Base-by-base conservation (phyloP, 2,329 filamentous ascomycete genomes). In the Mollisia scopiformis region DNA sequence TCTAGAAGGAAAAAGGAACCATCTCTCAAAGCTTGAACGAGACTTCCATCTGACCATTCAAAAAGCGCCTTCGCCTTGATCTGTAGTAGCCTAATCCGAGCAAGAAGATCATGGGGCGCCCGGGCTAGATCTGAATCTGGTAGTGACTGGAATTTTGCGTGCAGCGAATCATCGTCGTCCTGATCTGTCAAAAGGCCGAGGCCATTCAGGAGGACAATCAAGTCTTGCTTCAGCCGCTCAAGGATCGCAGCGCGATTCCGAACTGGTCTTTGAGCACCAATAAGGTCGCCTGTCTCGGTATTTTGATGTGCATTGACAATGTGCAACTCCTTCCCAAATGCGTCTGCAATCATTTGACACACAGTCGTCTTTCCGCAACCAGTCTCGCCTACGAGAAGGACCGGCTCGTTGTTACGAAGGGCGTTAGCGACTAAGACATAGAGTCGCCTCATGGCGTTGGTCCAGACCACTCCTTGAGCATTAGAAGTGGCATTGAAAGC, bases 271-370 rank as follows among this genome's bases (percentile, higher is more conserved):
- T 99, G 95, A 2, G 95, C 95, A 66, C 95, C 95, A 66, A 99
- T 98, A 11, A 99, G 82, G 75, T 99, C 95, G 16, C 95, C 94
- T 0, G 96, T 98, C 75, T 99, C 96, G 0, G 95, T 93, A 67
- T 99, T 99, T 68, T 98, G 94, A 75, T 99, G 96, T 2, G 96
- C 95, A 73, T 99, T 99, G 71, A 99, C 89, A 68, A 94, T 95
- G 67, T 93, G 88, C 39, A 99, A 79, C 64, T 91, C 81, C 69
- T 89, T 92, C 16, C 82, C 80, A 64, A 92, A 83, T 3, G 91
- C 89, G 71, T 96, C 90, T 2, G 95, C 93, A 56, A 98, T 83
- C 72, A 97, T 84, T 74, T 99, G 95, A 68, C 92, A 96, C 6
- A 99, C 91, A 2, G 94, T 97, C 0, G 95, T 99, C 78, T 99